These are phyloP conservation scores for Trichoderma harzianum DNA, from an alignment of 2,329 filamentous ascomycete species.

Conservation along the genomic window DNA sequence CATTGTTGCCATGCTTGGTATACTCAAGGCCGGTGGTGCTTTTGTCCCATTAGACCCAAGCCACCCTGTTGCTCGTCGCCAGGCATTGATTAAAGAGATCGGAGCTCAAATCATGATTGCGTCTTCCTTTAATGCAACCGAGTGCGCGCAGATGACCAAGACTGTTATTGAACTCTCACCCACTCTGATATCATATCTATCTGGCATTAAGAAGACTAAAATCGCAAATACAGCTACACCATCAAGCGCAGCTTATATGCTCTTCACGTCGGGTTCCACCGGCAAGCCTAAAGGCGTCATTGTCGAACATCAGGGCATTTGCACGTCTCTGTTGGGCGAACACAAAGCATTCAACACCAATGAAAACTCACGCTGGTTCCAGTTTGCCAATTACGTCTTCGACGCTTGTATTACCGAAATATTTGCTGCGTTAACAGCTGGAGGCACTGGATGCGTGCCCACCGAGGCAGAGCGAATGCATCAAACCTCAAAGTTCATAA, in stretches of 20 bases:
- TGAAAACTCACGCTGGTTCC: constrained; percentile 1
- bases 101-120: constrained; percentile 1
- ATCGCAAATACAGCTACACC: not conserved
- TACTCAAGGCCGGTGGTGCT: constrained; percentile 32
- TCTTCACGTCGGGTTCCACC: constrained; percentile 8
- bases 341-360: not conserved
- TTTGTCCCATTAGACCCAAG: constrained; percentile 18
- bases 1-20: constrained; percentile 29
- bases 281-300: constrained; percentile 3
- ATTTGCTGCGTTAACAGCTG: not conserved
- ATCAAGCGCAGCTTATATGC: not conserved
- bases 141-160: not conserved
- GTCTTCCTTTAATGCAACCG: not conserved
- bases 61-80: not conserved
- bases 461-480: constrained; percentile 4
- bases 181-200: not conserved
- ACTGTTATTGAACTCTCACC: not conserved
- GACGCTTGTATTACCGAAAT: constrained; percentile 13
- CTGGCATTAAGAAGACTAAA: not conserved
- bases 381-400: constrained; percentile 19
- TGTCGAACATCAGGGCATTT: constrained; percentile 2
- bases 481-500: not conserved
- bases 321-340: not conserved
- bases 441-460: constrained; percentile 6
- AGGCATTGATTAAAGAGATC: not conserved